Evolutionary conservation across 176 grass and related monocot genomes (phyloP).

Genomic region (Chrysopogon serrulatus): DNA sequence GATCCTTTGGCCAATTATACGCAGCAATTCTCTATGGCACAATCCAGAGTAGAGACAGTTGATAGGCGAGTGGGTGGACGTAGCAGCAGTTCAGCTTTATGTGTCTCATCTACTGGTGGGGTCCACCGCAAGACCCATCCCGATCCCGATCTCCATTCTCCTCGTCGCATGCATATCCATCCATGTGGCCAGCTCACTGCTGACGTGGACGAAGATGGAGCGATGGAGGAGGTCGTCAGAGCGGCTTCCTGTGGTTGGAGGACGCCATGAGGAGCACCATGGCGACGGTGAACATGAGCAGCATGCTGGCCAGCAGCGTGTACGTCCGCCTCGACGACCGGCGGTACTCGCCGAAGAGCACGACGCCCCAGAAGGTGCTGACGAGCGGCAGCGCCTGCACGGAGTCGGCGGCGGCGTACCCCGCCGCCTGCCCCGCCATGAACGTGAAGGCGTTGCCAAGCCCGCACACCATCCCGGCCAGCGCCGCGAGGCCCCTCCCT

Average conservation of each 20-base stretch:
- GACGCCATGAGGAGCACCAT: constrained; percentile 87
- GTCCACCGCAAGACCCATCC: background rate
- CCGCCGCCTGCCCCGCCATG: constrained; percentile 93
- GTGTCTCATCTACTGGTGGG: background rate
- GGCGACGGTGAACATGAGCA: constrained; percentile 82
- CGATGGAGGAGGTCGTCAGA: background rate
- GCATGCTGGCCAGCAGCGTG: constrained; percentile 65
- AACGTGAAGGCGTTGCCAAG: constrained; percentile 91
- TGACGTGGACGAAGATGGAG: background rate
- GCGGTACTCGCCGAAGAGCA: constrained; percentile 68
- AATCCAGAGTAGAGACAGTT: background rate
- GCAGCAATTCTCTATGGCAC: too few relatives aligned
- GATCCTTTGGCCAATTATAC: too few relatives aligned
- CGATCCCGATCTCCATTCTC: constrained; percentile 29
- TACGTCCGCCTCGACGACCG: constrained; percentile 58
- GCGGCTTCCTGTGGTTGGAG: constrained; percentile 55
- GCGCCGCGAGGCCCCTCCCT: constrained; percentile 61
- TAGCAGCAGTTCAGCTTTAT: background rate
- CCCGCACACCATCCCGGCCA: constrained; percentile 64
- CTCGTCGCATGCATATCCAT: background rate
- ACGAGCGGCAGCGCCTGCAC: constrained; percentile 77
- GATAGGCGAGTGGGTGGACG: background rate
- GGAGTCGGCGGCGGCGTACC: constrained; percentile 92
- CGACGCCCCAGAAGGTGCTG: constrained; percentile 69
- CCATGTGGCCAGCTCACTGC: background rate